Base-by-base conservation (phyloP, 2,329 filamentous ascomycete genomes). In the Phialocephala subalpina region DNA sequence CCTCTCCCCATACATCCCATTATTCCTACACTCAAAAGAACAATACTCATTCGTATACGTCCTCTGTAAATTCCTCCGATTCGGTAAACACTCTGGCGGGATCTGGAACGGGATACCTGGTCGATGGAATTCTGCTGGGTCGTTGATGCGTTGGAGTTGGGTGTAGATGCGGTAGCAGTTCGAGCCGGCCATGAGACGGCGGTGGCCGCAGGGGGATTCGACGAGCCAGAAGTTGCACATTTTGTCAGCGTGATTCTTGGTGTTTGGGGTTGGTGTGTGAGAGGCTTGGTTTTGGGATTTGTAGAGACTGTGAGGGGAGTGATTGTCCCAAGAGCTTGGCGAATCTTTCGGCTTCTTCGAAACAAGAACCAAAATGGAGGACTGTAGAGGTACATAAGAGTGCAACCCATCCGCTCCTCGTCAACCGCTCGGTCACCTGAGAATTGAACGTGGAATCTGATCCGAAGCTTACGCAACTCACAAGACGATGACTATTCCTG, bases 221-320 rank as follows among this genome's bases (percentile, higher is more conserved):
- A 75, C 55, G 57, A 61, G 64, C 58, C 63, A 73, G 70, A 76
- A 77, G 55, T 70, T 69, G 64, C 75, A 77, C 75, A 77, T 77
- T 12, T 11, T 59, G n/a, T 36, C n/a, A 16, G 22, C 27, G 22
- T 20, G 57, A 14, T n/a, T 33, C 27, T 42, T 35, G 11, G 9
- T 38, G 11, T 56, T 38, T n/a, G 52, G 38, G 29, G 49, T 45
- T 22, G 7, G 36, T 63, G 12, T 42, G 25, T 9, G 58, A 18
- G 27, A 61, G 38, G 29, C 22, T 56, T 55, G 56, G 11, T 9
- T 35, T 52, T 16, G 33, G 42, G 4, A 4, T 33, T 33, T 27
- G 18, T 22, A 18, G 29, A 8, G 11, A 25, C 29, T 8, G n/a
- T 29, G 18, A 16, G 47, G 45, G 47, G 12, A 29, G n/a, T 18